Evolutionary conservation across 2,329 filamentous ascomycete genomes (phyloP).

Genomic region (Fusarium euwallaceae): DNA sequence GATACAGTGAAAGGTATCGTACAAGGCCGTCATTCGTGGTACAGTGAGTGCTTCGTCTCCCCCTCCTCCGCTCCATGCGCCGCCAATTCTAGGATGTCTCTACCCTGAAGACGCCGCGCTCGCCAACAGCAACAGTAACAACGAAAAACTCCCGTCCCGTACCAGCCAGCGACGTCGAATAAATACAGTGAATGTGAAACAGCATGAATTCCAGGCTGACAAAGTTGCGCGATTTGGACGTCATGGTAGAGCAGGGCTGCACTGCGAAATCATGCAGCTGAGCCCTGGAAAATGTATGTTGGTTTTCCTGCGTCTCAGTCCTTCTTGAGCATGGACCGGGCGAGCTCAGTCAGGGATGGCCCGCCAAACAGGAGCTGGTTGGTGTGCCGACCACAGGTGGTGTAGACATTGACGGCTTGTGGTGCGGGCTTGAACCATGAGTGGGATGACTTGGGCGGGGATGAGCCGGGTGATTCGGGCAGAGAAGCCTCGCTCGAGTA

Average conservation of each 20-base stretch:
- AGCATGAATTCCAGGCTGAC: constrained; percentile 14
- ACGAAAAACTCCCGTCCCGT: constrained; percentile 40
- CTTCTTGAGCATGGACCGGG: constrained; percentile 57
- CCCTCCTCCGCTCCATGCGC: constrained; percentile 13
- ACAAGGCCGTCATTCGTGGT: constrained; percentile 27
- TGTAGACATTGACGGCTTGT: constrained; percentile 63
- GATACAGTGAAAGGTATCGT: constrained; percentile 36
- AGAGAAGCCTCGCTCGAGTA: constrained; percentile 48
- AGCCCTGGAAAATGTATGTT: neutral
- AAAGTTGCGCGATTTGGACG: constrained; percentile 17
- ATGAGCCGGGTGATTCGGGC: constrained; percentile 42
- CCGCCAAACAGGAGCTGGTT: constrained; percentile 67
- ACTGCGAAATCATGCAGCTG: neutral
- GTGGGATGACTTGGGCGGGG: constrained; percentile 50
- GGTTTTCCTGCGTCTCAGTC: constrained; percentile 32
- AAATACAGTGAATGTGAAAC: constrained; percentile 23
- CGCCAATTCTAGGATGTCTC: constrained; percentile 12
- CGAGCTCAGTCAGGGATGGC: constrained; percentile 59
- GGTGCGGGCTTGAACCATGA: constrained; percentile 54
- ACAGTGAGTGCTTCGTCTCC: constrained; percentile 29
- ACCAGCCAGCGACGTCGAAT: constrained; percentile 46
- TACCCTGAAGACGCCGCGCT: constrained; percentile 38
- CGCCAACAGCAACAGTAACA: constrained; percentile 9
- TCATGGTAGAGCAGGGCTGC: constrained; percentile 11
- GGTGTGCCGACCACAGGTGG: constrained; percentile 67